Evolutionary conservation across 768 basidiomycete species (phyloP), one percentile per base, ranked within the genome.

Genomic region (Pleurotus pulmonarius): DNA sequence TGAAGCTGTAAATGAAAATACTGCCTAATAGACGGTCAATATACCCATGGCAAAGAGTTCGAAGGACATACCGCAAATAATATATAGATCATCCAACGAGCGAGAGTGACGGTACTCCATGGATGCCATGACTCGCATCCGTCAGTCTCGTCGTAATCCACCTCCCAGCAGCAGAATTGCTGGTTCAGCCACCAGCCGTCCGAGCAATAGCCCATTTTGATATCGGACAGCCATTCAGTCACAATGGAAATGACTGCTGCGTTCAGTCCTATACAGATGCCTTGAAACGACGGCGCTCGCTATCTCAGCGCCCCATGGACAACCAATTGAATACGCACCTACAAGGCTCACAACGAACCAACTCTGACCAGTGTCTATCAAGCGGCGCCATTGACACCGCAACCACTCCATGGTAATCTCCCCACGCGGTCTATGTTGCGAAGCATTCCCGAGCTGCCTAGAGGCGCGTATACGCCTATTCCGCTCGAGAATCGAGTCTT

Each of bases 131-230:
- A 94, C 3, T 89, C 81, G 69, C 97, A 99, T 12, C 82, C 86
- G 86, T 88, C 15, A 83, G 53, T 80, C 60, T 87, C 90, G 45
- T 87, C 87, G 5, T 77, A 80, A 60, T 94, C 92, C 55, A 98
- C 86, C 67, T 98, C 97, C 88, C 95, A 94, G 67, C 97, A 99
- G 72, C 97, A 99, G 69, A 98, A 98, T 65, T 97, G 92, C 64
- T 94, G 87, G 70, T 95, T 97, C 55, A 99, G 70, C 96, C 97
- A 99, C 97, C 97, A 99, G 1, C 92, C 95, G 61, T 94, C 92
- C 3, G 84, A 79, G 72, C 97, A 99, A 66, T 98, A 97, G 1
- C 97, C 97, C 76, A 95, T 90, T 75, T 98, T 98, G 61, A 98
- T 85, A 70, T 98, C 96, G 2, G 94, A 94, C 20, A 99, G 82